Base-by-base conservation (phyloP, 768 basidiomycete species). In the Mycena maculata region DNA sequence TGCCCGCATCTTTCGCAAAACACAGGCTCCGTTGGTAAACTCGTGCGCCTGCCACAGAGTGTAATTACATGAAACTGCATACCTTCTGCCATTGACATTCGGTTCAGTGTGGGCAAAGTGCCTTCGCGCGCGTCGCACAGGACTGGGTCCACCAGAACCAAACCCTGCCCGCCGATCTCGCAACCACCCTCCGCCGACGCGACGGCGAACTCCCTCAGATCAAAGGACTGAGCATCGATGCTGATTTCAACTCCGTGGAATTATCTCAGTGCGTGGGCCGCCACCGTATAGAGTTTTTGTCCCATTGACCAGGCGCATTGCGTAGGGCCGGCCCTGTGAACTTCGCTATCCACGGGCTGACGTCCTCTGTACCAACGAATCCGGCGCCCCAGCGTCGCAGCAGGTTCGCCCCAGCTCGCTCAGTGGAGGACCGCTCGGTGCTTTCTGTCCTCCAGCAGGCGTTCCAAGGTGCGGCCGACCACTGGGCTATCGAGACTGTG, bases 11-110 rank as follows among this genome's bases (percentile, higher is more conserved):
- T 62, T 23, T 42, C 55, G 6, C 61, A 54, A 25, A 41, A 82
- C 23, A 79, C 85, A 0, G 82, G 78, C n/a, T 38, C 41, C 13
- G 67, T 63, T 2, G 83, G 82, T 62, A 87, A 85, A 66, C 74
- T 89, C 23, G 86, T 88, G 30, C 80, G 86, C 22, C 72, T 89
- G 10, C 87, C 88, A 6, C 81, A 88, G 69, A 77, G 76, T 56
- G 87, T 88, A 62, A 52, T 8, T 3, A 16, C 28, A 7, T 22
- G 12, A 33, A 30, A 33, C 36, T 28, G 13, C 30, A 49, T 39
- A 27, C 44, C 39, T 6, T 27, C 8, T 22, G 9, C 11, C 18
- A 31, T 16, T 47, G 8, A 39, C 18, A 33, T 25, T 23, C 3
- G 7, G 22, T 4, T 12, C 57, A 84, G 83, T 84, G 83, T 55